Evolutionary conservation across 2,329 filamentous ascomycete species (phyloP), one percentile per base, ranked within the genome.

Genomic region (Pseudogymnoascus verrucosus): DNA sequence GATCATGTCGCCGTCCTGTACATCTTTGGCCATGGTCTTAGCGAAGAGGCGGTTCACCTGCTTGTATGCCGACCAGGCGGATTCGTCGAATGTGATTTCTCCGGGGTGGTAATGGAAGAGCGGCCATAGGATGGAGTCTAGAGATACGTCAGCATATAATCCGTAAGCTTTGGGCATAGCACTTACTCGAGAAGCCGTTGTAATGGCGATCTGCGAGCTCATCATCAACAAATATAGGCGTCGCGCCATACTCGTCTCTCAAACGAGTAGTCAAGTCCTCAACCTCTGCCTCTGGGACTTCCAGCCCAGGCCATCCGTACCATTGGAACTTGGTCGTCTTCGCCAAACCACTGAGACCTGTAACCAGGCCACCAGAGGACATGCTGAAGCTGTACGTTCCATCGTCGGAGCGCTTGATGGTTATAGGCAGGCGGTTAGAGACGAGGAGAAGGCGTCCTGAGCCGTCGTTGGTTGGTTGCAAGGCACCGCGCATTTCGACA

Each of bases 41-140:
- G 95, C 93, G 72, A 98, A 99, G 6, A 96, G 82, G 59, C 89
- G 86, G 77, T 98, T 99, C 68, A 96, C 93, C 73, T 96, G 90
- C 71, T 88, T 88, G 79, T 98, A 98, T 62, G 92, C 93, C 23
- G 88, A 84, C 95, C 95, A 99, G 3, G 92, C 90, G 44, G 88
- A 89, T 78, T 98, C 93, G 78, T 98, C 93, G 75, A 98, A 98
- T 51, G 92, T 96, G 71, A 98, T 97, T 81, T 98, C 93, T 74
- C 93, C 93, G 61, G 95, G 93, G 77, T 99, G 95, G 78, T 98
- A 98, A 79, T 98, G 95, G 81, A 99, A 96, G 40, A 99, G 86
- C 2, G 95, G 95, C 95, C 95, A 99, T 65, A 99, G 87, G 75
- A 98, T 98, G 6, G 91, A 96, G 77, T 99, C 91, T 93, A 69